phyloP scores from a whole-genome alignment of 1,284 basidiomycete species.

The Ceratobasidium sp. region DNA sequence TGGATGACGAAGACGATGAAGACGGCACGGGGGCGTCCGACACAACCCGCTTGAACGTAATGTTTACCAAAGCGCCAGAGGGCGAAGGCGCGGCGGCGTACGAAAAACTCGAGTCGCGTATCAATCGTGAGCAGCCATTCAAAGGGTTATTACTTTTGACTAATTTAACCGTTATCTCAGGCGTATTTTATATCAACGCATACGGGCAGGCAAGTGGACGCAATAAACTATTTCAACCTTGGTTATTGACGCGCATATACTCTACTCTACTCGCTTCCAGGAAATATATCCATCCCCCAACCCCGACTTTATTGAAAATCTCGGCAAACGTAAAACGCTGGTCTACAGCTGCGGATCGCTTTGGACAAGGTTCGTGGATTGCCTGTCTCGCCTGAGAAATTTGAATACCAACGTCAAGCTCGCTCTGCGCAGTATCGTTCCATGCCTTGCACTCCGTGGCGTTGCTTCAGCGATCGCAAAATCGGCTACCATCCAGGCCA shows the following conservation, averaged over 20 bases:
- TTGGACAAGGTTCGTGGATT: conserved; percentile 81
- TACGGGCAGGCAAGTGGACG: conserved; percentile 73
- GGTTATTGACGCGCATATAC: conserved; percentile 25
- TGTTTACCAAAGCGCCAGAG: conserved; percentile 72
- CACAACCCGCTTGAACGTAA: conserved; percentile 67
- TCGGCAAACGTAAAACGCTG: conserved; percentile 76
- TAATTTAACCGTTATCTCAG: conserved; percentile 57
- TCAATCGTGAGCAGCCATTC: conserved; percentile 67
- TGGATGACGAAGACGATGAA: conserved; percentile 67
- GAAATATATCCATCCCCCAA: conserved; percentile 93
- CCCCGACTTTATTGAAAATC: conserved; percentile 78
- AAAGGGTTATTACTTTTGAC: not conserved
- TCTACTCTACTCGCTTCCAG: conserved; percentile 51
- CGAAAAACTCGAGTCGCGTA: conserved; percentile 73
- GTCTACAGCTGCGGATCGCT: conserved; percentile 94
- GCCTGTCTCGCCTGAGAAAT: conserved; percentile 21
- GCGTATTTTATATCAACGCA: conserved; percentile 93
- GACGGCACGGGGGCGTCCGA: conserved; percentile 58
- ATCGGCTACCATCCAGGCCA: conserved; percentile 79
- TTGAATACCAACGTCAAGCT: conserved; percentile 11
- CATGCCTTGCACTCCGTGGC: conserved; percentile 88
- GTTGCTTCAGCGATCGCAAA: conserved; percentile 85
- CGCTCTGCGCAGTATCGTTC: conserved; percentile 75
- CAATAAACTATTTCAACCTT: not conserved
- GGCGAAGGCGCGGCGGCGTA: conserved; percentile 60